Evolutionary conservation across 2,329 filamentous ascomycete genomes (phyloP), one percentile per base, ranked within the genome.

Genomic region (Pseudogymnoascus verrucosus): DNA sequence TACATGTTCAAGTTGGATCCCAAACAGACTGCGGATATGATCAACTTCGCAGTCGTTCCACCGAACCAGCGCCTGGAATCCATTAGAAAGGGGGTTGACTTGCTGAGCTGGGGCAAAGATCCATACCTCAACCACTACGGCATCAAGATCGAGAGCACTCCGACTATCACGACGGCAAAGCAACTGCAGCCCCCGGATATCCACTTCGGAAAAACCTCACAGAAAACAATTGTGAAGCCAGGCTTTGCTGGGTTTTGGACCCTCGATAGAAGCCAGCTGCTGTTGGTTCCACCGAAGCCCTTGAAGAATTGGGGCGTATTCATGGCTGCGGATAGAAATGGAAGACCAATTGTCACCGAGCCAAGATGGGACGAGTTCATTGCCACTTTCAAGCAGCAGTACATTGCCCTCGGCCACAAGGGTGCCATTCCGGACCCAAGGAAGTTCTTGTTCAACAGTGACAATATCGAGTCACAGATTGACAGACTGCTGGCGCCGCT

Each of bases 21-120:
- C 0, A 68, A 71, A 0, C 80, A 76, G 66, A 97, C 93, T 0
- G 78, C 88, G 0, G 77, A 82, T 4, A 99, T 99, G 95, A 97
- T 99, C 78, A 93, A 89, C 74, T 91, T 93, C 70, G 93, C 93
- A 0, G 93, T 96, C 4, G 91, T 89, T 5, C 83, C 88, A 1
- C 95, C 95, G 0, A 73, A 74, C 0, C 74, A 86, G 31, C 89
- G 95, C n/a, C 83, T 85, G 68, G 69, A 73, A 0, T 84, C 89
- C 19, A 92, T 98, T 68, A 77, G 86, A 60, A 74, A 82, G 3
- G 89, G 89, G 14, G 83, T 96, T 7, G 72, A 77, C 0, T 82
- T 89, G 67, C 80, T 93, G 0, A 78, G 85, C 8, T 95, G 91
- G 85, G 68, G 71, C 1, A 72, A 81, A 0, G 95, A 99, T 68